Base-by-base conservation (phyloP, 768 basidiomycete species). In the Strobilomyces dryophilus region DNA sequence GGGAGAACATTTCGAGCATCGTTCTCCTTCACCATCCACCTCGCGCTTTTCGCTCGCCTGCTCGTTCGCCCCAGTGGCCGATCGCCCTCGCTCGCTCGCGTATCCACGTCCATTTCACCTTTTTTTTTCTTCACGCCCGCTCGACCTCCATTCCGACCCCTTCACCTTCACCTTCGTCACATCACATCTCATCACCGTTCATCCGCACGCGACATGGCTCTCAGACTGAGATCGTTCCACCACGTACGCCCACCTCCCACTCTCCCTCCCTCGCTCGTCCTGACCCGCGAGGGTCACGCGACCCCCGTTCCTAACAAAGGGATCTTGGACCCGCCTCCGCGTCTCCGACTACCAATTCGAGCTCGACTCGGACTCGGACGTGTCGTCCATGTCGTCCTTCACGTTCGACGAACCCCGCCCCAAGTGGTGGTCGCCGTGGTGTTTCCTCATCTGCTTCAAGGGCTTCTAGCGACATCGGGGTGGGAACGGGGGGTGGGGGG, bases 341-440 rank as follows among this genome's bases (percentile, higher is more conserved):
- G 10, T 49, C 2, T 51, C 57, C 10, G 51, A 63, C 18, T 55
- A 69, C n/a, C 12, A 29, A 31, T 59, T 69, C 34, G 57, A 64
- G 39, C 18, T 56, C 34, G 65, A 66, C 45, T 62, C 64, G 21
- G 58, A 66, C 47, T 64, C 66, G 31, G 58, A 61, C 18, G n/a
- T 50, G 4, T 68, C 62, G 2, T 68, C 66, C 11, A 32, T 31
- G 18, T 68, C 64, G 24, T 59, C 62, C 14, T 61, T 64, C 29
- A 59, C 60, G 29, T 62, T 62, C 39, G 64, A 66, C 34, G 60
- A 65, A 5, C 52, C 47, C 1, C 56, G 52, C 5, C 11, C 36
- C 31, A 65, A 58, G 20, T 66, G 64, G 62, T 65, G 64, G 58
- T 54, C 41, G 15, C 44, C 45, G 32, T 48, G 45, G 17, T 58